Conservation (phyloP, 306 rosid species). For the Neltuma alba region DNA sequence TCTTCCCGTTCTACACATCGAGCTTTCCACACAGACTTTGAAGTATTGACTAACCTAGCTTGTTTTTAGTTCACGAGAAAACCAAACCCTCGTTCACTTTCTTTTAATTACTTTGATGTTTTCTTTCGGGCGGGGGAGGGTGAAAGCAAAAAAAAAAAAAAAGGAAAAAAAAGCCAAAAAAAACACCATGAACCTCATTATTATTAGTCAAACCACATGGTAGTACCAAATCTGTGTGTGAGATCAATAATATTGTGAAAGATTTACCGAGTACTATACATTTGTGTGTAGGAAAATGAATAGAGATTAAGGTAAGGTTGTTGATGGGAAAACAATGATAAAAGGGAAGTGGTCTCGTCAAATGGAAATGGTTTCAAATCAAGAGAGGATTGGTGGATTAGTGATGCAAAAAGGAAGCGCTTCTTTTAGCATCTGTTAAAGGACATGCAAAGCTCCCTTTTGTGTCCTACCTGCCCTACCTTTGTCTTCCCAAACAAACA, state of each 20-base stretch:
- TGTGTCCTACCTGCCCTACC: slow-evolving; percentile 47
- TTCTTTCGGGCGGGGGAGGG: not conserved
- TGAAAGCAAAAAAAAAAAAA: not conserved
- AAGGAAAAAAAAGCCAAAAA: no score
- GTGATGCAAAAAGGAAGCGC: slow-evolving; percentile 55
- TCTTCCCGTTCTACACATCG: slow-evolving; percentile 38
- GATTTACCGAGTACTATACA: not conserved
- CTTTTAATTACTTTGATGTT: not conserved
- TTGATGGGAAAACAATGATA: not conserved
- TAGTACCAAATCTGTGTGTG: slow-evolving; percentile 13
- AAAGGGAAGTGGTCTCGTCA: not conserved
- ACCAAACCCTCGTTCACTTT: not conserved
- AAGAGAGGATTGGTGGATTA: slow-evolving; percentile 47
- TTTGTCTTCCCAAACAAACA: slow-evolving; percentile 40
- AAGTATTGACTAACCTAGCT: slow-evolving; percentile 30
- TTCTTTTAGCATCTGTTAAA: slow-evolving; percentile 53
- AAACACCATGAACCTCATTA: not conserved
- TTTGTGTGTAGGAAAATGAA: no score
- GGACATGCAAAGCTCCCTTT: slow-evolving; percentile 47
- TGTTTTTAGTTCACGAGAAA: slow-evolving; percentile 27
- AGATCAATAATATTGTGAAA: not conserved
- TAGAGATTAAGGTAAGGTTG: not conserved
- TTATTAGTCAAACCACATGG: slow-evolving; percentile 21
- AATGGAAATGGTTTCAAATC: slow-evolving; percentile 47
- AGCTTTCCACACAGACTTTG: slow-evolving; percentile 49